A percentile compares a stretch with the other conserved stretches of the same genome.
phyloP scores from a whole-genome alignment of 2,329 filamentous ascomycete genomes.

The Colletotrichum brevisporum region DNA sequence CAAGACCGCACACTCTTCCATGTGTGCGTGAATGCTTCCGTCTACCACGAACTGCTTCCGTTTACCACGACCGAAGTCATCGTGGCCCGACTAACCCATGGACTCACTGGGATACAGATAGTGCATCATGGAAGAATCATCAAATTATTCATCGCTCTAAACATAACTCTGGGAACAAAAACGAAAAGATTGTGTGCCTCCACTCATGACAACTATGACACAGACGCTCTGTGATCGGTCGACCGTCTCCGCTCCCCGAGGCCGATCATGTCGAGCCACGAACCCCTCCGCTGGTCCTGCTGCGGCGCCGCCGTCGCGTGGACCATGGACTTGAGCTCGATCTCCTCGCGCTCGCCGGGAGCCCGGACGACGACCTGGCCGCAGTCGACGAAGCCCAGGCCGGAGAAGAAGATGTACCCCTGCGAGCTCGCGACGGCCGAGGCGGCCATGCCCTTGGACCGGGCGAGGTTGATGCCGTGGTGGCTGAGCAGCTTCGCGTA shows the following conservation, averaged over 20 bases:
- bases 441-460: background rate
- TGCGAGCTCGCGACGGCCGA: constrained; percentile 1
- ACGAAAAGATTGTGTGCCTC: background rate
- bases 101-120: too few species aligned
- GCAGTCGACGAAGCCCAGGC: constrained; percentile 1
- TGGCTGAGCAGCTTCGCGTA: constrained; percentile 8
- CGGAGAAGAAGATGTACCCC: constrained; percentile 14
- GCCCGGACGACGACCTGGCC: background rate
- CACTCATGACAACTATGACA: constrained; percentile 6
- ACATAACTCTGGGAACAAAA: background rate
- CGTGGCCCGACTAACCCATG: too few species aligned
- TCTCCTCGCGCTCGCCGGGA: background rate
- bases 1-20: too few species aligned
- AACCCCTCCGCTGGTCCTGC: background rate
- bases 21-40: too few species aligned
- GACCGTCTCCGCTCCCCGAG: background rate
- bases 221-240: background rate
- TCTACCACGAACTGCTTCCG: too few species aligned
- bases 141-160: too few species aligned
- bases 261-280: background rate
- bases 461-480: background rate
- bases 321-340: constrained; percentile 12
- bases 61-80: too few species aligned
- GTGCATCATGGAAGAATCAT: too few species aligned
- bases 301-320: background rate